Evolutionary conservation across 805 yeast genomes (phyloP).

Genomic region (Priceomyces haplophilus): DNA sequence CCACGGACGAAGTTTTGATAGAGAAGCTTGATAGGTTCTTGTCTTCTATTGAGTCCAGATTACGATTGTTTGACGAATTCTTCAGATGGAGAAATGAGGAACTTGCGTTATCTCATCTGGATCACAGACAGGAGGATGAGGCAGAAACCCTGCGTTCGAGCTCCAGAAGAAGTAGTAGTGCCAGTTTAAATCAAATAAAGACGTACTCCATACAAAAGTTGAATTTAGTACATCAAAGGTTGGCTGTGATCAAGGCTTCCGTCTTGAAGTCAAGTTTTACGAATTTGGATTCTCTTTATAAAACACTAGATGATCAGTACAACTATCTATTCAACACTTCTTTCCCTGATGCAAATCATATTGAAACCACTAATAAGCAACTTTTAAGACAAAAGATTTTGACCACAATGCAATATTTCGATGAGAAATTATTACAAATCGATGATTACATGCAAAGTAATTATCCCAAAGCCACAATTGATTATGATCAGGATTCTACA

Average conservation of each 20-base stretch:
- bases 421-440: conserved; percentile 36
- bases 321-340: conserved; percentile 29
- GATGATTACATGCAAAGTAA: conserved; percentile 35
- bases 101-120: background rate
- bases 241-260: conserved; percentile 32
- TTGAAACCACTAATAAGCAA: conserved; percentile 18
- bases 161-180: conserved; percentile 26
- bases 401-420: conserved; percentile 41
- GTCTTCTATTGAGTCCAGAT: conserved; percentile 40
- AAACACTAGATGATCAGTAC: conserved; percentile 40
- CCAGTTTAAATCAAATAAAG: conserved; percentile 27
- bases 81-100: conserved; percentile 28
- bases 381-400: conserved; percentile 36
- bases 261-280: conserved; percentile 36
- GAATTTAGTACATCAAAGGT: conserved; percentile 33
- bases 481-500: conserved; percentile 26
- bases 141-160: conserved; percentile 2
- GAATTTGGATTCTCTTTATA: conserved; percentile 38
- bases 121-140: conserved; percentile 2
- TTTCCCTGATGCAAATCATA: conserved; percentile 1
- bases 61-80: conserved; percentile 39
- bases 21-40: conserved; percentile 40
- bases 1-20: conserved; percentile 39
- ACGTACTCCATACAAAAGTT: conserved; percentile 31
- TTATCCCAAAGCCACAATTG: conserved; percentile 27